Percentiles rank a stretch among this genome's conserved stretches.
These are phyloP conservation scores for Articulospora tetracladia DNA, from an alignment of 495 filamentous ascomycete genomes.

Conservation along the genomic window DNA sequence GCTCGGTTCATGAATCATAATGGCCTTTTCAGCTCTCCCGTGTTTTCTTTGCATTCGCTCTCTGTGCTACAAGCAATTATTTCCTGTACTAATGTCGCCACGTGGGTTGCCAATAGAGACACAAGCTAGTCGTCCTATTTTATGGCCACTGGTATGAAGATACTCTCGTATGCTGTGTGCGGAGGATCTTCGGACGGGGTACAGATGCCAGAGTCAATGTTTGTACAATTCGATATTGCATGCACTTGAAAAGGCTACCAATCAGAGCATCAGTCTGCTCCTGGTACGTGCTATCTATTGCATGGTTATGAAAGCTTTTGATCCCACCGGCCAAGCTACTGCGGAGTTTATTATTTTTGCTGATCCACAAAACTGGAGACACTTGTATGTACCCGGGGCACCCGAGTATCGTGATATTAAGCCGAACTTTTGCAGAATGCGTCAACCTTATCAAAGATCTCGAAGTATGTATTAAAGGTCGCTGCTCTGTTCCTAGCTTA, in stretches of 20 bases:
- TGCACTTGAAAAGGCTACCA: background rate
- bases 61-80: too few relatives aligned
- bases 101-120: too few relatives aligned
- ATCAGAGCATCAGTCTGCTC: background rate
- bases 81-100: too few relatives aligned
- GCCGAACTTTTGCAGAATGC: background rate
- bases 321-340: background rate
- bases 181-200: background rate
- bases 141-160: too few relatives aligned
- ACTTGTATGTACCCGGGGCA: background rate
- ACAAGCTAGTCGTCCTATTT: too few relatives aligned
- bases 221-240: background rate
- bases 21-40: too few relatives aligned
- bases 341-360: background rate
- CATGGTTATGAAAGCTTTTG: background rate
- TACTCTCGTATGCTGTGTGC: too few relatives aligned
- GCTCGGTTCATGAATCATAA: too few relatives aligned
- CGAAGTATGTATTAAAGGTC: too few relatives aligned
- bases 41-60: too few relatives aligned
- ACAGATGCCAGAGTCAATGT: background rate
- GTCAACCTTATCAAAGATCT: background rate
- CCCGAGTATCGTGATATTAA: background rate
- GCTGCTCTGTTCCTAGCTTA: too few relatives aligned
- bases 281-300: background rate
- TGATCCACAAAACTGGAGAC: background rate